phyloP scores from a whole-genome alignment of 192 early-diverging fungal genomes.

The Backusella tuberculispora region DNA sequence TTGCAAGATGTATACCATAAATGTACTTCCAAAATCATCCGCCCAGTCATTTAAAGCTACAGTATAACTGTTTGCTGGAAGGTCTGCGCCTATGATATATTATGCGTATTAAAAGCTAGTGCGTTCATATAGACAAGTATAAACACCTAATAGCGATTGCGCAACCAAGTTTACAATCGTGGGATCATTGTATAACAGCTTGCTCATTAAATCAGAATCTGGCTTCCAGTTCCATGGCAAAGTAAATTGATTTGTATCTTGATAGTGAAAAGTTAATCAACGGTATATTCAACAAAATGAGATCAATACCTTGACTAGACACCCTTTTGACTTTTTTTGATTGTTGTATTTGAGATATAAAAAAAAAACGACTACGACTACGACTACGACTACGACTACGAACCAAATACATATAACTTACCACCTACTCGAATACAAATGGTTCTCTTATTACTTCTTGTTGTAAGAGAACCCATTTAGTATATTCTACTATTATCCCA shows the following conservation, averaged over 20 bases:
- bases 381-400: slow-evolving; percentile 13
- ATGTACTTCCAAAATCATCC: neutral
- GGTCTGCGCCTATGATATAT: too few species aligned
- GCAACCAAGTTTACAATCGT: neutral
- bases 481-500: too few species aligned
- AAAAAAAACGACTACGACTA: slow-evolving; percentile 1
- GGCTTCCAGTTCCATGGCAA: neutral
- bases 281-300: neutral
- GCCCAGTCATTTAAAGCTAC: too few species aligned
- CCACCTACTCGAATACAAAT: too few species aligned
- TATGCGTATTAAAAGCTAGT: neutral
- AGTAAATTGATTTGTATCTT: neutral
- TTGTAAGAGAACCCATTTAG: too few species aligned
- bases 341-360: neutral
- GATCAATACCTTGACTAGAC: neutral
- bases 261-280: too few species aligned
- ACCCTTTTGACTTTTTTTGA: neutral
- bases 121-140: neutral
- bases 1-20: too few species aligned
- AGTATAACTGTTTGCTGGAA: too few species aligned
- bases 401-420: neutral
- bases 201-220: neutral
- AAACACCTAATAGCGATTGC: slow-evolving; percentile 3
- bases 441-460: too few species aligned
- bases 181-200: slow-evolving; percentile 1